Conservation (phyloP, 352 stramenopile genomes). For the Elongisporangium undulatum region DNA sequence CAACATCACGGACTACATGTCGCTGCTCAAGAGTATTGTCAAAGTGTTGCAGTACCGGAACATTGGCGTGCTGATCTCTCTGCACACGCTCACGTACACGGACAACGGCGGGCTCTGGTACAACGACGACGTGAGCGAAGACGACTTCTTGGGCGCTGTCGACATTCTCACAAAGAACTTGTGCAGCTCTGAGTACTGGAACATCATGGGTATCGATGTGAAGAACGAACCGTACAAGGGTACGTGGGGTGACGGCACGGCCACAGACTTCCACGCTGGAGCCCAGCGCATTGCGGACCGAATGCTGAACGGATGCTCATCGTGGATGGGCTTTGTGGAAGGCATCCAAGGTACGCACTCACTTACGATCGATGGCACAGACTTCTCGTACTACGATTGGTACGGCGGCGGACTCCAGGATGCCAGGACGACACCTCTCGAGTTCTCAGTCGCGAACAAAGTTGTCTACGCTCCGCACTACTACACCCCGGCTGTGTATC, state of each 20-base stretch:
- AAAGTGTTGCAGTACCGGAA: conserved; percentile 33
- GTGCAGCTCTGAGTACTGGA: conserved; percentile 32
- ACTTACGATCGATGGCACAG: conserved; percentile 18
- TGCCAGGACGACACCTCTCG: conserved; percentile 14
- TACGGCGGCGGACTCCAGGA: conserved; percentile 30
- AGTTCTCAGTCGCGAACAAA: conserved; percentile 20
- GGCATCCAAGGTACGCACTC: conserved; percentile 22
- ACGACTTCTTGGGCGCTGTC: conserved; percentile 25
- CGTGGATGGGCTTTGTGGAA: conserved; percentile 41
- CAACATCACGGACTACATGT: conserved; percentile 29
- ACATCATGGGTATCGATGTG: conserved; percentile 33
- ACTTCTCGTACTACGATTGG: conserved; percentile 32
- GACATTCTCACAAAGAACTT: conserved; percentile 22
- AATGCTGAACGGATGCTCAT: conserved; percentile 26
- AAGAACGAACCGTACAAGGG: conserved; percentile 34
- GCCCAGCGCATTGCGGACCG: conserved; percentile 20
- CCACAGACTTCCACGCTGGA: conserved; percentile 21
- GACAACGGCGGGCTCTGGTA: conserved; percentile 5
- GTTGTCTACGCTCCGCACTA: conserved; percentile 34
- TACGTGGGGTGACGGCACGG: conserved; percentile 24
- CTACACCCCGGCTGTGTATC: conserved; percentile 29
- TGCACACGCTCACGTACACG: conserved; percentile 10
- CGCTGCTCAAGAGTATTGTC: conserved; percentile 35
- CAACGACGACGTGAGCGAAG: conserved; percentile 9
- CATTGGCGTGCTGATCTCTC: conserved; percentile 26